Evolutionary conservation across 208 protist genomes (phyloP).

Genomic region (Leptomonas seymouri): DNA sequence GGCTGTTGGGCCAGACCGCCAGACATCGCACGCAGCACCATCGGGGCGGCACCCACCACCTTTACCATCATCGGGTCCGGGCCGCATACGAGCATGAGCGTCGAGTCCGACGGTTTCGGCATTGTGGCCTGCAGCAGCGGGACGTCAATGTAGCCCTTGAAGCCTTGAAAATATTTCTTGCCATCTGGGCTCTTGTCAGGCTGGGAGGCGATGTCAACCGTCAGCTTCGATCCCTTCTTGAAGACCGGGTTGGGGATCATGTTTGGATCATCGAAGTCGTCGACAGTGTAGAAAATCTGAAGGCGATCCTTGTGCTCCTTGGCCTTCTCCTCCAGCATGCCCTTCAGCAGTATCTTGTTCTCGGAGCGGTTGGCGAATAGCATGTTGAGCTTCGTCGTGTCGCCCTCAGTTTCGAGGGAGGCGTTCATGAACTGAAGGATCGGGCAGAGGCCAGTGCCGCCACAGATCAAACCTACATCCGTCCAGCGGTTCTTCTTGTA

Average conservation of each 20-base stretch:
- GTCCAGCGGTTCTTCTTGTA: slow-evolving; percentile 84
- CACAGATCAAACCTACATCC: slow-evolving; percentile 89
- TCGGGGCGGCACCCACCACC: slow-evolving; percentile 58
- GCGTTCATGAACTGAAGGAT: slow-evolving; percentile 92
- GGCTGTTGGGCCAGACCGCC: slow-evolving; percentile 79
- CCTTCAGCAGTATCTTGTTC: slow-evolving; percentile 93
- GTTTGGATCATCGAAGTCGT: slow-evolving; percentile 66
- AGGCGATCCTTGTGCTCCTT: slow-evolving; percentile 69
- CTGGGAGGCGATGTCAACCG: slow-evolving; percentile 42
- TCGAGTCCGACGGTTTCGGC: slow-evolving; percentile 67
- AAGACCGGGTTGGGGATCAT: slow-evolving; percentile 48
- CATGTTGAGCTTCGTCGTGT: slow-evolving; percentile 84
- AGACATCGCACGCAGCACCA: slow-evolving; percentile 73
- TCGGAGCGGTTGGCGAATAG: slow-evolving; percentile 93
- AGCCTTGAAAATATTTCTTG: slow-evolving; percentile 77
- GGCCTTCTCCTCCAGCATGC: slow-evolving; percentile 80
- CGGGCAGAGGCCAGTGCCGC: slow-evolving; percentile 93
- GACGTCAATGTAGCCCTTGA: slow-evolving; percentile 74
- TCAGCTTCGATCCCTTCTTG: slow-evolving; percentile 33
- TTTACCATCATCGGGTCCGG: slow-evolving; percentile 87
- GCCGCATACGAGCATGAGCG: slow-evolving; percentile 88
- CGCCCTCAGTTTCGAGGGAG: slow-evolving; percentile 76
- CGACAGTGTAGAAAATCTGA: slow-evolving; percentile 89
- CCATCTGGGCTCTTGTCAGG: slow-evolving; percentile 44
- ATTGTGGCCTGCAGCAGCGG: slow-evolving; percentile 79